Base-by-base conservation (phyloP, 1,139 yeast species). In the Yamadazyma epiphylla region DNA sequence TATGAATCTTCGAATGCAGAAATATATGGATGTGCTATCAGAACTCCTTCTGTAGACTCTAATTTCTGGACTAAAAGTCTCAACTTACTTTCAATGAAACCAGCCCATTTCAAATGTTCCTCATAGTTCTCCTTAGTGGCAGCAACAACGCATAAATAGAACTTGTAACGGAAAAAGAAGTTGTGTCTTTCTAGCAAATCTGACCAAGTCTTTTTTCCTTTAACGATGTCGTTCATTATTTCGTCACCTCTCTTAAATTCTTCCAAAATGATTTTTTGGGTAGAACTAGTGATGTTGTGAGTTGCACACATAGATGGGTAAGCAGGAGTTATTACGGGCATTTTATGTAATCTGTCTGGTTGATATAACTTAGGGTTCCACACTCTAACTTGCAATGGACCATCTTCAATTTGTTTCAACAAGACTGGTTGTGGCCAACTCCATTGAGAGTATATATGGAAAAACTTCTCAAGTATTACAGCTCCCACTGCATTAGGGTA, bases 241-340 rank as follows among this genome's bases (percentile, higher is more conserved):
- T 72, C 77, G 2, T 72, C 67, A 1, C 95, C 97, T 41, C 96
- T 74, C 35, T 70, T 59, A 45, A 91, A 69, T 53, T 91, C 99
- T 12, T 64, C 53, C 51, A 87, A 49, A 21, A 91, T 86, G 12
- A 91, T 76, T 43, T 74, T 77, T 50, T 86, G 94, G 0, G 97
- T 89, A 0, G 96, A 87, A 13, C 74, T 74, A 1, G 94, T 82
- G 26, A 91, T 89, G 54, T 91, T 91, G 53, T 91, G 99, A 1
- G 99, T 91, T 0, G 99, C 96, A 59, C 99, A 91, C 98, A 91
- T 91, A 1, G 97, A 88, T 0, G 99, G 99, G 51, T 91, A 91
- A 0, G 98, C 97, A 0, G 99, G 99, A 0, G 99, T 91, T 32
- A 91, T 91, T n/a, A 91, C 95, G 0, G 99, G 99, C 98, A 91